phyloP scores from a whole-genome alignment of 164 flowering plant genomes.

The Aristolochia californica region DNA sequence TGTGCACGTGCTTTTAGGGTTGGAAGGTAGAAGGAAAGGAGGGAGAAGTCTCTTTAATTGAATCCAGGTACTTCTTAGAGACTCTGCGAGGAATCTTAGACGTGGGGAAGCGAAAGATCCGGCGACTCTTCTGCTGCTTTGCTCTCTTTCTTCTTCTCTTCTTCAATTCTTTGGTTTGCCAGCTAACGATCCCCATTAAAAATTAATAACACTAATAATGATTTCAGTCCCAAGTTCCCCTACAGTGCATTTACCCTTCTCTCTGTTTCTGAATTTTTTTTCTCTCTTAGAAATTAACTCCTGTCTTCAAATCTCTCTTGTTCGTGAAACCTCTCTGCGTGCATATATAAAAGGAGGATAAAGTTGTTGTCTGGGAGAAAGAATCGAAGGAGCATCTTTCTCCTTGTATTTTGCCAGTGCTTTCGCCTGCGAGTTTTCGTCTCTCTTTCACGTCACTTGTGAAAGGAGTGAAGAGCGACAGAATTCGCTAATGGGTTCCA shows the following conservation, averaged over 20 bases:
- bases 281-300: not conserved
- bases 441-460: slow-evolving; percentile 33
- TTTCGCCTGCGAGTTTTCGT: not conserved
- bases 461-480: slow-evolving; percentile 17
- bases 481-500: slow-evolving; percentile 4
- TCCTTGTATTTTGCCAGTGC: not conserved
- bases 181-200: slow-evolving; percentile 53
- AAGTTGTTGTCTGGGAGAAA: not conserved
- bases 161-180: slow-evolving; percentile 27
- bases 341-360: not conserved
- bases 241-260: too few relatives aligned
- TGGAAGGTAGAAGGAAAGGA: slow-evolving; percentile 8
- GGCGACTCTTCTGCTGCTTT: slow-evolving; percentile 44
- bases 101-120: slow-evolving; percentile 52
- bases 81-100: slow-evolving; percentile 29
- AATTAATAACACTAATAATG: not conserved
- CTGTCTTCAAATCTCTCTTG: not conserved
- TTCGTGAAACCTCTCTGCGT: not conserved
- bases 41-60: slow-evolving; percentile 1
- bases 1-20: slow-evolving; percentile 17
- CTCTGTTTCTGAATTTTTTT: not conserved
- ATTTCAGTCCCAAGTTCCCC: not conserved
- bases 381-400: not conserved
- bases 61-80: slow-evolving; percentile 8
- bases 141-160: slow-evolving; percentile 2